These are phyloP conservation scores for Pleurotus eryngii DNA, from an alignment of 768 basidiomycete species.

Conservation along the genomic window DNA sequence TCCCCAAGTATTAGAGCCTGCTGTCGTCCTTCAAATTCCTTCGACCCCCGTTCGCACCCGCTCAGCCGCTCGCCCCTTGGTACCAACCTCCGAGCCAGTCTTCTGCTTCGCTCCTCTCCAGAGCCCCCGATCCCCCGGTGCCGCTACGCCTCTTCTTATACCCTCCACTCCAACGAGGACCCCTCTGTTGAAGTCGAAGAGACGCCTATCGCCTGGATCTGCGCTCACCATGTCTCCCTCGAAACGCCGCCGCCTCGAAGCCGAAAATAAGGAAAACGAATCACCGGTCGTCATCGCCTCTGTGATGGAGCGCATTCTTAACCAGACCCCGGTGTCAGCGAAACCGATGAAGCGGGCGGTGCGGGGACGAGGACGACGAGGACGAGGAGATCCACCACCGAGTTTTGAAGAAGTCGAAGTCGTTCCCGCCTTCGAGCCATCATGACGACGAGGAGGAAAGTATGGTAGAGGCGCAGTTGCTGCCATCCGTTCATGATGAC, in stretches of 20 bases:
- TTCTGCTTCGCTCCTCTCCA: conserved; percentile 21
- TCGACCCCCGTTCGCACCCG: conserved; percentile 11
- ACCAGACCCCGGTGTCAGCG: conserved; percentile 29
- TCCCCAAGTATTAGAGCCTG: not conserved
- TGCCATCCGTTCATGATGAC: not conserved
- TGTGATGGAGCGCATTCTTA: conserved; percentile 44
- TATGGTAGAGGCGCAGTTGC: conserved; percentile 3
- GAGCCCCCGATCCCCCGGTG: conserved; percentile 19
- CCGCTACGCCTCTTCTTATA: not conserved
- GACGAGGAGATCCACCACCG: conserved; percentile 20
- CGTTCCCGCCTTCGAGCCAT: not conserved
- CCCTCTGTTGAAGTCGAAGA: conserved; percentile 3
- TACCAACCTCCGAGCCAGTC: conserved; percentile 15
- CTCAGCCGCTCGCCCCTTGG: not conserved
- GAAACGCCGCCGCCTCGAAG: conserved; percentile 33
- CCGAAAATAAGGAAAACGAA: conserved; percentile 59
- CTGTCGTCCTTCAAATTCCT: not conserved
- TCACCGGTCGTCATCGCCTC: conserved; percentile 38
- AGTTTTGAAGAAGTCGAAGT: conserved; percentile 1
- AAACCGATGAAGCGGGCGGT: conserved; percentile 43
- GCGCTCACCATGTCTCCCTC: conserved; percentile 21
- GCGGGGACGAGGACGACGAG: conserved; percentile 26
- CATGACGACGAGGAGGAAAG: conserved; percentile 12
- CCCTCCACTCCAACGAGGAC: conserved; percentile 33
- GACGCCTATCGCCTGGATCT: conserved; percentile 15